Evolutionary conservation across 495 filamentous ascomycete species (phyloP).

Genomic region (Annulohypoxylon stygium): DNA sequence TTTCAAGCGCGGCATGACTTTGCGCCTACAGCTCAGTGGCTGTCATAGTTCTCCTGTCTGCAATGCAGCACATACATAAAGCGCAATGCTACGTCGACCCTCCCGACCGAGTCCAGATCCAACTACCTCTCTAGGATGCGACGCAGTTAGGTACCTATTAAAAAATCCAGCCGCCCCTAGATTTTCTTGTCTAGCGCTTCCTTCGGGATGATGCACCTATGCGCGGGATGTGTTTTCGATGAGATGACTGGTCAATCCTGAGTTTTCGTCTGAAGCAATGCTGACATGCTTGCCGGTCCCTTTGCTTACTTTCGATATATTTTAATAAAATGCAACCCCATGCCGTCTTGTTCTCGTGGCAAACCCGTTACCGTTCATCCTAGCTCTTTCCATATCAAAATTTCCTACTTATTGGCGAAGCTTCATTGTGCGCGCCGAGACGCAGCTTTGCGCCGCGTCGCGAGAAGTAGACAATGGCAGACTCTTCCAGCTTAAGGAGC

Average conservation of each 20-base stretch:
- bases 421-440: conserved; percentile 4
- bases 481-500: conserved; percentile 9
- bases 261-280: conserved; percentile 22
- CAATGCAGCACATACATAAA: conserved; percentile 14
- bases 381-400: background rate
- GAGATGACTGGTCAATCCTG: conserved; percentile 28
- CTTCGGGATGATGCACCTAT: conserved; percentile 25
- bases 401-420: conserved; percentile 13
- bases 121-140: conserved; percentile 33
- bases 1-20: conserved; percentile 9
- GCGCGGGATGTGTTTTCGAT: conserved; percentile 2
- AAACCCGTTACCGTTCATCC: conserved; percentile 3
- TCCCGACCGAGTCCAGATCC: conserved; percentile 26
- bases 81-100: conserved; percentile 26
- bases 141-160: background rate
- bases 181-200: conserved; percentile 24
- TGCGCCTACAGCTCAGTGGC: conserved; percentile 12
- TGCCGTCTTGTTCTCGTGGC: conserved; percentile 25
- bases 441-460: background rate
- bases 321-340: conserved; percentile 21
- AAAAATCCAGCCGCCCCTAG: conserved; percentile 28
- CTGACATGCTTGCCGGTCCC: conserved; percentile 22
- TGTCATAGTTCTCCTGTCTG: conserved; percentile 10
- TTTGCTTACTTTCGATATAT: conserved; percentile 9
- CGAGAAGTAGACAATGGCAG: conserved; percentile 20